phyloP scores from a whole-genome alignment of 805 yeast genomes.

The Ogataea thermomethanolica region DNA sequence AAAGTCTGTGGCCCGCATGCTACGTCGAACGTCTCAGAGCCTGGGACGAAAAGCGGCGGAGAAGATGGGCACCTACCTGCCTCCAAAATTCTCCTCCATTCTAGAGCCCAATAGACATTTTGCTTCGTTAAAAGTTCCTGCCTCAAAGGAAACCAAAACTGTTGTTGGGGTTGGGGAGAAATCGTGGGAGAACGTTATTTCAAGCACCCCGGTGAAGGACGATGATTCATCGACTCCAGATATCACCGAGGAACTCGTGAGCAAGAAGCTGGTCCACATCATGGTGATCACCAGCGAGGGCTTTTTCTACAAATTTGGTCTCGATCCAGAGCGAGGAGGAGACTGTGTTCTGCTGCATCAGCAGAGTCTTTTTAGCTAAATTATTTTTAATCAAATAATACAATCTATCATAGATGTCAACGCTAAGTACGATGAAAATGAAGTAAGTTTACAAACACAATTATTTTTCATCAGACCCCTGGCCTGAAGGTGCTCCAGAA shows the following conservation, averaged over 20 bases:
- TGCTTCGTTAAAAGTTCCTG: slow-evolving; percentile 61
- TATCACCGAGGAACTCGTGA: slow-evolving; percentile 18
- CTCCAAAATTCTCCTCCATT: slow-evolving; percentile 79
- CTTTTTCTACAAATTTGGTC: slow-evolving; percentile 73
- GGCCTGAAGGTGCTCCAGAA: slow-evolving; percentile 8
- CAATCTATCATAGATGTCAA: slow-evolving; percentile 9
- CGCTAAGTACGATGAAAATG: slow-evolving; percentile 4
- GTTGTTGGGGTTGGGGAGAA: slow-evolving; percentile 47
- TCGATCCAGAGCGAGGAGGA: slow-evolving; percentile 89
- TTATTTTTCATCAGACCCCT: slow-evolving; percentile 8
- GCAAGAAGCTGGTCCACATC: slow-evolving; percentile 44
- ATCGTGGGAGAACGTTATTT: slow-evolving; percentile 23
- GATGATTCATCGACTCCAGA: slow-evolving; percentile 16
- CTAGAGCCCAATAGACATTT: slow-evolving; percentile 91
- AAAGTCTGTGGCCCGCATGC: slow-evolving; percentile 68
- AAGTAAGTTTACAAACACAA: slow-evolving; percentile 1
- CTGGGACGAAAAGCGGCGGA: slow-evolving; percentile 81
- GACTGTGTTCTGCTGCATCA: slow-evolving; percentile 83
- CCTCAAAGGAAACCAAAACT: slow-evolving; percentile 41
- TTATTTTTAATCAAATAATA: slow-evolving; percentile 3
- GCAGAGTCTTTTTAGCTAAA: slow-evolving; percentile 20
- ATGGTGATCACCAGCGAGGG: slow-evolving; percentile 88
- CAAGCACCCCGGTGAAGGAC: slow-evolving; percentile 21
- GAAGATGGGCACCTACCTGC: slow-evolving; percentile 83
- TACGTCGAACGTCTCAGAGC: slow-evolving; percentile 73